Evolutionary conservation across 2,329 filamentous ascomycete species (phyloP), one percentile per base, ranked within the genome.

Genomic region (Sarocladium strictum): DNA sequence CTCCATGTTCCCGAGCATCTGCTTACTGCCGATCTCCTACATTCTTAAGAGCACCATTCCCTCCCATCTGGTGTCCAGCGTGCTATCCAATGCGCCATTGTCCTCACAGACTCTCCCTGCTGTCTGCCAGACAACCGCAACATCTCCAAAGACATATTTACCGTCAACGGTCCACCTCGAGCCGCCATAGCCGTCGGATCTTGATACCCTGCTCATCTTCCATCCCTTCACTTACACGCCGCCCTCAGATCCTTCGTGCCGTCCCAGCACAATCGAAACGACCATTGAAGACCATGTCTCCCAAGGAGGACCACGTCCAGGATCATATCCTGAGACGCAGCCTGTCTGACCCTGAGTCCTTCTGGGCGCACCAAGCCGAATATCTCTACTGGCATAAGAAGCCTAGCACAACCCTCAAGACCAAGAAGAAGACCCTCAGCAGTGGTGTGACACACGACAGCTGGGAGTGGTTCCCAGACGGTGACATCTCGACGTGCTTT

Each of bases 391-490:
- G 92, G 92, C 87, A 95, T 70, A 86, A 83, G 64, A 78, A 81
- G 54, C 92, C 92, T 7, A 79, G 79, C 12, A 74, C 77, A 1
- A 80, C 82, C 0, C 77, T 95, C 21, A 72, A 73, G 2, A 75
- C 72, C 37, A 79, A 76, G 19, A 82, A 77, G 49, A 92, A 89
- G 69, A 81, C 75, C 7, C 74, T 94, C 3, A 70, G 76, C 53
- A 80, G 72, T 59, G 85, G 84, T 55, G 71, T 76, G n/a, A 74
- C 76, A 15, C 85, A 96, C 65, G 78, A 83, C 40, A 84, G 87
- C 65, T 97, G 92, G 91, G 81, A 84, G 58, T 97, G 93, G 93
- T 97, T 96, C 62, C 83, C 89, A 0, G 89, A 84, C 58, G 93
- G 92, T 58, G 85, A 94, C 72, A 89, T 97, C 61, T 94, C 88